Base-by-base conservation (phyloP, 1,139 yeast species). In the Blastobotrys illinoisensis region DNA sequence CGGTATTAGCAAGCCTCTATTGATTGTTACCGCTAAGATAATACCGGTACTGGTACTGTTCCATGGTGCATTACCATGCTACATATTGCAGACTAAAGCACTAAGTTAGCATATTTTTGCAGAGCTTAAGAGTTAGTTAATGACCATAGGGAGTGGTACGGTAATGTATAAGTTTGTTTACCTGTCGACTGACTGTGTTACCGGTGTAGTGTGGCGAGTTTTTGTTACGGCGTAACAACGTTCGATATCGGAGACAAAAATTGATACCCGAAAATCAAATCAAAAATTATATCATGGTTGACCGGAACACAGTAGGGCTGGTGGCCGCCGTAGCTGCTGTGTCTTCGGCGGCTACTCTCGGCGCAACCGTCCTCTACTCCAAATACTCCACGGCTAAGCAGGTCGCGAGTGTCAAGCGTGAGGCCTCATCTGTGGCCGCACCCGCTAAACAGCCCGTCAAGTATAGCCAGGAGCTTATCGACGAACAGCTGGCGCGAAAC, bases 401-500 rank as follows among this genome's bases (percentile, higher is more conserved):
- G 20, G 44, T 48, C 7, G 19, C 23, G 18, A 36, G 23, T 18
- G 11, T 48, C 26, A 49, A 56, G 46, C 47, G 44, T 5, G 49
- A 45, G 46, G 46, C 51, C 3, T n/a, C 45, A 45, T 19, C 24
- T 3, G 19, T 13, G 24, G 26, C n/a, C n/a, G n/a, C 20, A 21
- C 2, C 16, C 18, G 9, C n/a, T 4, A 32, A 23, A 13, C 32
- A 21, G 13, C 18, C 36, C 13, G 23, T 23, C 21, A 11, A 20
- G n/a, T 48, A 52, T 20, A 20, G 51, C 26, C 93, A 87, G 64
- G 88, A 83, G 57, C 79, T 93, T 58, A 84, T 89, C 52, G 80
- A 85, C 57, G 99, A 93, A 71, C 98, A 93, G 69, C 79, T 91
- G 46, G 96, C 98, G 0, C 77, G 99, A 61, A 93, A 91, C 74